phyloP scores from a whole-genome alignment of 2,329 filamentous ascomycete genomes.

The Arthrobotrys sinensis region DNA sequence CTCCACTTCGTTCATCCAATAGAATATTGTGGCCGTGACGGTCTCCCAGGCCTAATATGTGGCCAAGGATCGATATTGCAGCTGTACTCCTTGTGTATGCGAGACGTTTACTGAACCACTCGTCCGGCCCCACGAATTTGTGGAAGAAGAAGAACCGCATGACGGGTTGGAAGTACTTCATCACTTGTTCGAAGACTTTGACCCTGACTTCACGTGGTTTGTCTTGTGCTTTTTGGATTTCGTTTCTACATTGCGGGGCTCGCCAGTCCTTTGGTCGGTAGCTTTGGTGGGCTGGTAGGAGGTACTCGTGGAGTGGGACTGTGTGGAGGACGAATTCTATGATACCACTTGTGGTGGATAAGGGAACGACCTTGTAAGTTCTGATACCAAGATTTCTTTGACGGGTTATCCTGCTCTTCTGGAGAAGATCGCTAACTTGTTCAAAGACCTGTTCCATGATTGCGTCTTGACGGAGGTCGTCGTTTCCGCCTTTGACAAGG shows the following conservation, averaged over 20 bases:
- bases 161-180: conserved; percentile 88
- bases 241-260: conserved; percentile 80
- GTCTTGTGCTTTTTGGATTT: conserved; percentile 81
- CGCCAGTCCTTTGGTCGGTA: conserved; percentile 90
- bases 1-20: conserved; percentile 87
- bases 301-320: conserved; percentile 89
- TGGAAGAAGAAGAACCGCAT: conserved; percentile 99
- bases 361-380: conserved; percentile 95
- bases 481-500: conserved; percentile 93
- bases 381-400: conserved; percentile 91
- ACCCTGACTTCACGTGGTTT: conserved; percentile 80
- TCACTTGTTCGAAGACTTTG: conserved; percentile 82
- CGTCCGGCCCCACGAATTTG: conserved; percentile 90
- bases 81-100: conserved; percentile 95
- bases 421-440: conserved; percentile 90
- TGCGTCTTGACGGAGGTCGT: conserved; percentile 95
- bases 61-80: conserved; percentile 93
- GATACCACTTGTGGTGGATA: conserved; percentile 86
- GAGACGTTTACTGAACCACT: conserved; percentile 91
- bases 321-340: conserved; percentile 98
- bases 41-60: conserved; percentile 92
- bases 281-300: conserved; percentile 88
- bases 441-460: conserved; percentile 99
- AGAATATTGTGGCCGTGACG: conserved; percentile 97
- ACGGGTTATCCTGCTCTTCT: conserved; percentile 86